A percentile compares a stretch with the other conserved stretches of the same genome.
phyloP scores from a whole-genome alignment of 108 stramenopile genomes.

The Heterococcus sp. region DNA sequence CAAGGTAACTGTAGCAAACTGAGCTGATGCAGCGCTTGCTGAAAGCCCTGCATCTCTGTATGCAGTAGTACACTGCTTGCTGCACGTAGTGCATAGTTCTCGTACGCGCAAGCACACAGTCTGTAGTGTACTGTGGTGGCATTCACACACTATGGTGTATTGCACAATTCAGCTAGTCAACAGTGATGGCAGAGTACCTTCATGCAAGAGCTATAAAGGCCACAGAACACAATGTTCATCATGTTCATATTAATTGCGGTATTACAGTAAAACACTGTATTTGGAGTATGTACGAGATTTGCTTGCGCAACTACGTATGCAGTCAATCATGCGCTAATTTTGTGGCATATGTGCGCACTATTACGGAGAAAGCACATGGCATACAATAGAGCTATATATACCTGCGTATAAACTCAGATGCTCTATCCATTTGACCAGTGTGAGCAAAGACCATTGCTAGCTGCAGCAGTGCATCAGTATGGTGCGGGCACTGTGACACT shows the following conservation, averaged over 20 bases:
- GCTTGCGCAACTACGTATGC: background rate
- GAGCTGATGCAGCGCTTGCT: background rate
- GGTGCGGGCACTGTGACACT: conserved; percentile 20
- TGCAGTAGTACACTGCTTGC: background rate
- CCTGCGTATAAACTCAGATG: background rate
- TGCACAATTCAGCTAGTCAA: no score
- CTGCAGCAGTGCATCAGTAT: conserved; percentile 44
- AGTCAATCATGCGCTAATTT: background rate
- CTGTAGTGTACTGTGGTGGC: no score
- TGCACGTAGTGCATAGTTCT: no score
- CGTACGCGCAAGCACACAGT: no score
- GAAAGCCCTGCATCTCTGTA: background rate
- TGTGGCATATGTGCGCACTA: background rate
- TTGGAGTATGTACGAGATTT: background rate
- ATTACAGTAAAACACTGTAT: background rate
- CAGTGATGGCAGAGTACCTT: no score
- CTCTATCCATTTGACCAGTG: conserved; percentile 25
- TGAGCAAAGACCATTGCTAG: conserved; percentile 43
- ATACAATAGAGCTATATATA: background rate
- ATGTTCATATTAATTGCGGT: background rate
- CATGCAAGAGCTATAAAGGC: background rate
- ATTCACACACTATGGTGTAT: no score
- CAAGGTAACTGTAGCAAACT: background rate
- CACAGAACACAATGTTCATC: background rate
- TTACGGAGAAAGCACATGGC: background rate